A percentile compares a stretch with the other conserved stretches of the same genome.
Conservation (phyloP, 1,284 basidiomycete species). For the Puccinia polysora region DNA sequence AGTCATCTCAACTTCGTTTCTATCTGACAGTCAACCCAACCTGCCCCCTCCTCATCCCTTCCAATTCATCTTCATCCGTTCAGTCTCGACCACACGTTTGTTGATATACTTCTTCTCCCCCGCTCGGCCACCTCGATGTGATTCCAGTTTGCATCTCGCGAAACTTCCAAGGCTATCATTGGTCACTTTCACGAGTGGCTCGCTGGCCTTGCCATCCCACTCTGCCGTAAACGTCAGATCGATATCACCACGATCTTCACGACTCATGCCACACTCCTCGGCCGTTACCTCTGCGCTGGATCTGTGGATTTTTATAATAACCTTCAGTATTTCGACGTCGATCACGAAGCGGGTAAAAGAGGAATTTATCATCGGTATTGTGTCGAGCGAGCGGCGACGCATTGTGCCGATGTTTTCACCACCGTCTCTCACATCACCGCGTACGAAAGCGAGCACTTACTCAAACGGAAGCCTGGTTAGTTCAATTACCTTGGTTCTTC, state of each 20-base stretch:
- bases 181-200: constrained; percentile 99
- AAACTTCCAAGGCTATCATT: constrained; percentile 71
- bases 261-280: constrained; percentile 95
- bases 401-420: constrained; percentile 69
- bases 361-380: constrained; percentile 86
- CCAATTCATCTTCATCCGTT: too few species aligned
- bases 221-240: constrained; percentile 91
- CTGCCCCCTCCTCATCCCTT: too few species aligned
- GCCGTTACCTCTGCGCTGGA: constrained; percentile 94
- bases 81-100: too few species aligned
- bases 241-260: constrained; percentile 93
- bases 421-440: constrained; percentile 61
- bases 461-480: constrained; percentile 81
- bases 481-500: constrained; percentile 30
- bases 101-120: background rate
- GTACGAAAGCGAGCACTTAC: constrained; percentile 88
- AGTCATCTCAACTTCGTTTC: constrained; percentile 50
- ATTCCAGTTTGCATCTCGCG: constrained; percentile 31
- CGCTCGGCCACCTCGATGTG: background rate
- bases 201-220: constrained; percentile 89
- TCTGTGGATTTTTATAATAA: constrained; percentile 99
- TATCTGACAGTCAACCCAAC: too few species aligned
- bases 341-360: constrained; percentile 96
- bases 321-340: constrained; percentile 97
- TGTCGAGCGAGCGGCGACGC: constrained; percentile 87